phyloP scores from a whole-genome alignment of 2,329 filamentous ascomycete species.

The Chaetomiaceae sp. region DNA sequence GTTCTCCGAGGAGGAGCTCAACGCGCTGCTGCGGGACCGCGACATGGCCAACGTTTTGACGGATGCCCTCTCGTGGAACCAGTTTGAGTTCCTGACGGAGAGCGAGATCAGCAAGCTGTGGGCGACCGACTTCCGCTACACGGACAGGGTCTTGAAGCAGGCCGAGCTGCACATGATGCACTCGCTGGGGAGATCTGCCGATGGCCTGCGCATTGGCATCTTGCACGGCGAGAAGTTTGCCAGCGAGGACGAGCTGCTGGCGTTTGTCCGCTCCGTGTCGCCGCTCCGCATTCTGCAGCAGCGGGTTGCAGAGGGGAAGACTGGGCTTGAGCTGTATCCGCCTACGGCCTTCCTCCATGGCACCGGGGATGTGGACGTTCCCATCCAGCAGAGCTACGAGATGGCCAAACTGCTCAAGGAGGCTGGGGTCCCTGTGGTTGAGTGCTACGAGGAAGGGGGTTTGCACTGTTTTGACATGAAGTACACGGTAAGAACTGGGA shows the following conservation, averaged over 20 bases:
- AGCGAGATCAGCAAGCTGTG: constrained; percentile 16
- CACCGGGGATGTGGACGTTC: constrained; percentile 19
- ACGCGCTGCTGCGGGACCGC: constrained; percentile 17
- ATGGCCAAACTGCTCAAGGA: constrained; percentile 21
- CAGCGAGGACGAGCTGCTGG: constrained; percentile 13
- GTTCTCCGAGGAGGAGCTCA: constrained; percentile 20
- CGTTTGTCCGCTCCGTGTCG: constrained; percentile 17
- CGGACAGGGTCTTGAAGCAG: constrained; percentile 19
- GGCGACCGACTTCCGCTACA: constrained; percentile 21
- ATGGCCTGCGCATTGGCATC: constrained; percentile 11
- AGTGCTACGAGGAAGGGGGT: constrained; percentile 22
- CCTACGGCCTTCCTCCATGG: constrained; percentile 26
- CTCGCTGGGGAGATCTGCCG: not conserved
- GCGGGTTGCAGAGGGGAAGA: not conserved
- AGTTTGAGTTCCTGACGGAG: constrained; percentile 17
- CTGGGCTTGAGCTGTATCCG: constrained; percentile 16
- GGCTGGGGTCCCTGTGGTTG: constrained; percentile 20
- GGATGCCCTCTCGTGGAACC: constrained; percentile 21
- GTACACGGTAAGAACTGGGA: constrained; percentile 25
- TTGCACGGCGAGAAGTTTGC: constrained; percentile 23
- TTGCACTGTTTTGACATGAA: constrained; percentile 24
- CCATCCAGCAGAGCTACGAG: constrained; percentile 20
- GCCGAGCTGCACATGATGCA: constrained; percentile 23
- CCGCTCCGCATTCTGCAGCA: constrained; percentile 15
- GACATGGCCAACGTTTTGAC: constrained; percentile 18